phyloP scores from a whole-genome alignment of 2,329 filamentous ascomycete species.

The Nakataea oryzae region DNA sequence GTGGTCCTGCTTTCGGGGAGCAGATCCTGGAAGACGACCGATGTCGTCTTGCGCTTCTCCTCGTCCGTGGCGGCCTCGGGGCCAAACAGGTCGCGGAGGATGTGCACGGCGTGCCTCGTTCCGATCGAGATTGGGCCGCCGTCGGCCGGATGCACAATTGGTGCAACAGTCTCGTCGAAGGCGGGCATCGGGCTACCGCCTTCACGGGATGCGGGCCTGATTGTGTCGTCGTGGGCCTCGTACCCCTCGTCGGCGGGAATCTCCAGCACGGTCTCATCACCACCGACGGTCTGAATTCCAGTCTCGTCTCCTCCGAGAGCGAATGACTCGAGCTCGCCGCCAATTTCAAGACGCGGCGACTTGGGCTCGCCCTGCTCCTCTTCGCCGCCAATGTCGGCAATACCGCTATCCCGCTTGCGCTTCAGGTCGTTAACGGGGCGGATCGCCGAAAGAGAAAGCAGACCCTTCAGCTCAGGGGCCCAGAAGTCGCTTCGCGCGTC shows the following conservation, averaged over 20 bases:
- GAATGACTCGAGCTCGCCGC: conserved; percentile 14
- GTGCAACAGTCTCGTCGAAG: conserved; percentile 70
- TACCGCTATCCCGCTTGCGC: conserved; percentile 83
- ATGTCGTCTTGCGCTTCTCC: conserved; percentile 62
- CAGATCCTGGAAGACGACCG: conserved; percentile 83
- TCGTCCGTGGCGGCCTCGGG: conserved; percentile 57
- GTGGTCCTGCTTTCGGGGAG: conserved; percentile 72
- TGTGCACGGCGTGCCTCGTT: conserved; percentile 91
- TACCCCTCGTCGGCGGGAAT: conserved; percentile 50
- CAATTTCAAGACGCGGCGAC: conserved; percentile 46
- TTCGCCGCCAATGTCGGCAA: conserved; percentile 67
- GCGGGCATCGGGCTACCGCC: conserved; percentile 41
- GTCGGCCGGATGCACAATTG: conserved; percentile 70
- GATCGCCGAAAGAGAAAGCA: conserved; percentile 79
- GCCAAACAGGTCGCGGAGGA: conserved; percentile 82
- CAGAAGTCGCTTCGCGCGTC: conserved; percentile 69
- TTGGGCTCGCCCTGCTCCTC: conserved; percentile 53
- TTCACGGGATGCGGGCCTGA: conserved; percentile 20
- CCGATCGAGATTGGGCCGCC: conserved; percentile 80
- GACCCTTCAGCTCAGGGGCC: conserved; percentile 87
- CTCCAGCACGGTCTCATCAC: conserved; percentile 54
- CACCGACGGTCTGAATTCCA: conserved; percentile 40
- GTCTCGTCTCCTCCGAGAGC: conserved; percentile 55
- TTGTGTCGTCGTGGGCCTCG: conserved; percentile 33
- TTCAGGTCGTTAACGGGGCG: conserved; percentile 70